Base-by-base conservation (phyloP, 352 stramenopile genomes). In the Globisporangium nodosum region DNA sequence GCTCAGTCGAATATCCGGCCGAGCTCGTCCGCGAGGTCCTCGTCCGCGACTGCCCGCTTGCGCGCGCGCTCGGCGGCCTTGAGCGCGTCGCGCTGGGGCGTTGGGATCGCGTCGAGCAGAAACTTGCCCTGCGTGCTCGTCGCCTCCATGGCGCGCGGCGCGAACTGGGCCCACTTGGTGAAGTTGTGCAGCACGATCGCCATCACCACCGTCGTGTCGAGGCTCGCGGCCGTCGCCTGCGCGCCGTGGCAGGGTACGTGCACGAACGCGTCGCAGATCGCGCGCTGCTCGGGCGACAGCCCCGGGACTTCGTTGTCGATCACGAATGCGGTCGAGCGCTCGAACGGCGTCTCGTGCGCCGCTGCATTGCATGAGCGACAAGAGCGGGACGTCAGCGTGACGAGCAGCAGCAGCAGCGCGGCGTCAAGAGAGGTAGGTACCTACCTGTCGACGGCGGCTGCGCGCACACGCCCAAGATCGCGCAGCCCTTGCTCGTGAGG, bases 111-210 rank as follows among this genome's bases (percentile, higher is more conserved):
- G 60, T 89, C 81, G 33, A 92, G 71, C 18, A 87, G 67, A 21
- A 92, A 92, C 66, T 92, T 92, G 58, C 82, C 82, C 56, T 88
- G 79, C 15, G 82, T 87, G 18, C 60, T 77, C 8, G 82, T 90
- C 30, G 65, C 65, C 54, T 92, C 72, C 43, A 87, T 84, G 8
- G 72, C 49, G 35, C 82, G 82, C 48, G 81, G 60, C n/a, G 66
- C 53, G 58, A 89, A 90, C 51, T 74, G 47, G 0, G 82, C 77
- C 56, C 78, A 88, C 18, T 64, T 63, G 47, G 78, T 87, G 51
- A 90, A 92, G 59, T 81, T 65, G 49, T 89, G 78, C 51, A 92
- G 69, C 53, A 77, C 71, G 53, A 92, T 86, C 20, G 76, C 82
- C 18, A 69, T 65, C 24, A 85, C 68, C 27, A 92, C 79, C 0